Percentiles rank a stretch among this genome's conserved stretches.
phyloP scores from a whole-genome alignment of 345 rosid species.

The Eucalyptus pumila region DNA sequence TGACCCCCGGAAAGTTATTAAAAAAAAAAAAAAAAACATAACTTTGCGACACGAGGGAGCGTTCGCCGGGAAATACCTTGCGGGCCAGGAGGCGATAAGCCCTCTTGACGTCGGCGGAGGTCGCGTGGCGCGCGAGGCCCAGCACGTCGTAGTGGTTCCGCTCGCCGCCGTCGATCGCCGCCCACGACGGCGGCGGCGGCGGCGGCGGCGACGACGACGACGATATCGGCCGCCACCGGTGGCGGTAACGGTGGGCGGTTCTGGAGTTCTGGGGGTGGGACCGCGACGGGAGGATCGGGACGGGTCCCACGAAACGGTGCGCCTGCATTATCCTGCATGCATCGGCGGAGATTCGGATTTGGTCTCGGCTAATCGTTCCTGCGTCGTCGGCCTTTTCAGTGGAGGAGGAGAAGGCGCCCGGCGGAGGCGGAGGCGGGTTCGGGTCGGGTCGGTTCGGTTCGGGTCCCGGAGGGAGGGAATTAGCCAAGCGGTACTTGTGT shows the following conservation, averaged over 20 bases:
- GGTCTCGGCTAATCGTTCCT: not conserved
- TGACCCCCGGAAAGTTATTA: not conserved
- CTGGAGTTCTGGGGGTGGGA: not conserved
- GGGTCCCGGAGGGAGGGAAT: not conserved
- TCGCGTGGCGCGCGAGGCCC: slow-evolving; percentile 47
- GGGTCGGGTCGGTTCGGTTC: slow-evolving; percentile 6
- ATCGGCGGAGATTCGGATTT: not conserved
- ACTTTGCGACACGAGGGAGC: not conserved
- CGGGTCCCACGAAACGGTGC: slow-evolving; percentile 62
- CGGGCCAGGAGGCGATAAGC: slow-evolving; percentile 90
- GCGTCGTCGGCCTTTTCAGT: not conserved
- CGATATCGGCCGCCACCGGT: slow-evolving; percentile 9
- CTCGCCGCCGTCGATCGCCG: slow-evolving; percentile 29
- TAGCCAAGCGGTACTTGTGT: not conserved
- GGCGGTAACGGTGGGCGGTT: slow-evolving; percentile 3
- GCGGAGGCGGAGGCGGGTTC: not conserved
- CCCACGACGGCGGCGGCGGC: slow-evolving; percentile 17
- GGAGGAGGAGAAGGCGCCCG: not conserved
- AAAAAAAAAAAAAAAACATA: not conserved
- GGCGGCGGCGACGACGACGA: slow-evolving; percentile 21
- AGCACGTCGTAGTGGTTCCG: slow-evolving; percentile 64
- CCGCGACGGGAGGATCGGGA: slow-evolving; percentile 8
- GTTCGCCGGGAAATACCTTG: slow-evolving; percentile 33
- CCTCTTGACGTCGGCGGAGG: slow-evolving; percentile 53
- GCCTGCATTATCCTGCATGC: slow-evolving; percentile 47